Conservation (phyloP, 2,329 filamentous ascomycete species). For the Chrysoporthe puriensis region DNA sequence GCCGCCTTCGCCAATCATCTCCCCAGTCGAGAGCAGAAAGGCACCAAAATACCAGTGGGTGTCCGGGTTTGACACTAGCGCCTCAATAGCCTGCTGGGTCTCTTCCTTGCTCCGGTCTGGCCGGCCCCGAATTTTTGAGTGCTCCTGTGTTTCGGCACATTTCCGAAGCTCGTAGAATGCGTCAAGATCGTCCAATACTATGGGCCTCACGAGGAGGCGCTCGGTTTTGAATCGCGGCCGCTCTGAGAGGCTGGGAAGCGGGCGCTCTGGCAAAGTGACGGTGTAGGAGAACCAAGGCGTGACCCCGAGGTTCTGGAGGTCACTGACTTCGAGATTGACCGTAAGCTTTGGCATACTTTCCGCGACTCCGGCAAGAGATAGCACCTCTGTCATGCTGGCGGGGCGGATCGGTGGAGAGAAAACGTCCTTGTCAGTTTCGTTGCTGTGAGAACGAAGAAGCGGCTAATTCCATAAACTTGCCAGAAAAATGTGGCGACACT, state of each 20-base stretch:
- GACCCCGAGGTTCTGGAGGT: conserved; percentile 3
- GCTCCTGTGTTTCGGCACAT: conserved; percentile 13
- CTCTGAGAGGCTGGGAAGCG: conserved; percentile 20
- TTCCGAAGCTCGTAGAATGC: conserved; percentile 28
- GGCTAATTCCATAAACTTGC: not conserved
- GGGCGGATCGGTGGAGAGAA: not conserved
- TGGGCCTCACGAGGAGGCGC: conserved; percentile 28
- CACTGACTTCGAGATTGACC: not conserved
- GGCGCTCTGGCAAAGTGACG: conserved; percentile 10
- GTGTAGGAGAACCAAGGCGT: conserved; percentile 24
- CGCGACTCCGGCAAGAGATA: not conserved
- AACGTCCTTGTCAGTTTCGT: not conserved
- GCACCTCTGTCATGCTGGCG: not conserved
- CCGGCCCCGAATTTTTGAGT: conserved; percentile 27
- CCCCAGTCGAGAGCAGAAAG: conserved; percentile 35
- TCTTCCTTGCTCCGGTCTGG: conserved; percentile 24
- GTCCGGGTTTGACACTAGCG: conserved; percentile 14
- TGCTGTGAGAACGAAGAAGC: not conserved
- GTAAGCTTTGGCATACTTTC: not conserved
- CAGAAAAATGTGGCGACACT: not conserved
- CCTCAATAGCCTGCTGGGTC: conserved; percentile 14
- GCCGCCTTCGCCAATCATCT: conserved; percentile 38
- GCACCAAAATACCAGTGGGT: conserved; percentile 32
- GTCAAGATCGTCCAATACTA: conserved; percentile 23
- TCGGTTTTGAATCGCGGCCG: conserved; percentile 22